phyloP scores from a whole-genome alignment of 2,329 filamentous ascomycete species.

The Nemania serpens region DNA sequence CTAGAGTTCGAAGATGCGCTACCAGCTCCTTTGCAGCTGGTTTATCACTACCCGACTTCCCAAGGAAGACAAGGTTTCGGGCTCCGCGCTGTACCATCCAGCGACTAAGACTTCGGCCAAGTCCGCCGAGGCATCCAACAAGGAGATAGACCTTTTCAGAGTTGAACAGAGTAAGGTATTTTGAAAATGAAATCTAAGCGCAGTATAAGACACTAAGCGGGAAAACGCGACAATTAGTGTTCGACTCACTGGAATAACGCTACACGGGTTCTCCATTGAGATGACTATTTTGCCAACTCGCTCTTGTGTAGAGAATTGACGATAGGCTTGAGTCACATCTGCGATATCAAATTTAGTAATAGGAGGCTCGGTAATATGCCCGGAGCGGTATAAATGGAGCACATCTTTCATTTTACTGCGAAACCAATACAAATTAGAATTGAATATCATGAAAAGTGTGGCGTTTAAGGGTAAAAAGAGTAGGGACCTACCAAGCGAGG shows the following conservation, averaged over 20 bases:
- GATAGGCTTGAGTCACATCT: slow-evolving; percentile 24
- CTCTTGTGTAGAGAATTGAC: slow-evolving; percentile 26
- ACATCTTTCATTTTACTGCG: not conserved
- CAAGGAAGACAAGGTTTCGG: slow-evolving; percentile 41
- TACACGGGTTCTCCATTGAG: slow-evolving; percentile 24
- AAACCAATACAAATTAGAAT: no score
- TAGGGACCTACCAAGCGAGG: not conserved
- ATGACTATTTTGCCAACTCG: slow-evolving; percentile 27
- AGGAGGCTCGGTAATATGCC: slow-evolving; percentile 4
- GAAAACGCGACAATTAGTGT: not conserved
- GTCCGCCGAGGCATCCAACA: slow-evolving; percentile 38
- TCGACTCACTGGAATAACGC: not conserved
- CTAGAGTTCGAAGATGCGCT: slow-evolving; percentile 24
- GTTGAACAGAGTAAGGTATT: slow-evolving; percentile 18
- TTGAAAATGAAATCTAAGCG: not conserved
- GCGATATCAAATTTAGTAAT: slow-evolving; percentile 17
- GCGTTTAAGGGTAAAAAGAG: not conserved
- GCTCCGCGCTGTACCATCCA: slow-evolving; percentile 43
- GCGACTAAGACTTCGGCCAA: slow-evolving; percentile 41
- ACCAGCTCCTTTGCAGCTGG: slow-evolving; percentile 32
- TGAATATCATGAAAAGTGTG: no score
- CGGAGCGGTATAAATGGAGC: slow-evolving; percentile 17
- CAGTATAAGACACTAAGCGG: not conserved
- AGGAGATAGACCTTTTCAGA: slow-evolving; percentile 28
- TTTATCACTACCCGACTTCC: slow-evolving; percentile 37